These are phyloP conservation scores for Paramecium sonneborni DNA, from an alignment of 73 alveolate species.

Conservation along the genomic window DNA sequence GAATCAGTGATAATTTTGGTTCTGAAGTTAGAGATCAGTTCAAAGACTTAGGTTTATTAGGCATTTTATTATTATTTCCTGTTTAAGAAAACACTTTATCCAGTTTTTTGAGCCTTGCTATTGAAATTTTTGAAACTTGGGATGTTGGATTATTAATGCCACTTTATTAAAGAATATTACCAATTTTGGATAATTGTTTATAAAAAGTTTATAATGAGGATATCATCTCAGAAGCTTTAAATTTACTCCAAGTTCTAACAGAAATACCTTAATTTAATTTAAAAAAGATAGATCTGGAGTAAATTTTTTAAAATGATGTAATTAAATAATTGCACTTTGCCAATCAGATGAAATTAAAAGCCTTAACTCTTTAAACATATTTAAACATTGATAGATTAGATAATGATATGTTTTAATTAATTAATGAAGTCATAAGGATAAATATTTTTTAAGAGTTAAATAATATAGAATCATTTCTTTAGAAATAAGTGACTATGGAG, in stretches of 20 bases:
- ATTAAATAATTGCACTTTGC: constrained; percentile 11
- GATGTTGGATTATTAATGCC: neutral
- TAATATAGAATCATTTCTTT: constrained; percentile 19
- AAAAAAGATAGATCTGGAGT: neutral
- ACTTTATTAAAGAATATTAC: neutral
- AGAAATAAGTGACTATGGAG: neutral
- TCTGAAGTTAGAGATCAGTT: neutral
- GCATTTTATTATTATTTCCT: neutral
- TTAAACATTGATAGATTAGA: neutral
- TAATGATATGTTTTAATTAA: neutral
- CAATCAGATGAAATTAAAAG: neutral
- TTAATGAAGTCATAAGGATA: neutral
- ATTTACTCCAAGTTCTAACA: neutral
- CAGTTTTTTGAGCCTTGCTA: neutral
- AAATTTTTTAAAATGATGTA: neutral
- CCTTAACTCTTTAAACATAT: neutral
- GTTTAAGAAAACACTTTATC: neutral
- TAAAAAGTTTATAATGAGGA: neutral
- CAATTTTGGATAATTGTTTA: neutral
- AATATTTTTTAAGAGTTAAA: constrained; percentile 10
- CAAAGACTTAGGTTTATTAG: neutral
- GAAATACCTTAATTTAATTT: constrained; percentile 15
- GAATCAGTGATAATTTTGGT: constrained; percentile 16
- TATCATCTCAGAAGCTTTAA: neutral
- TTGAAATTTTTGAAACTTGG: constrained; percentile 52